These are phyloP conservation scores for Lipomyces yamanashiensis DNA, from an alignment of 805 yeast species.

Conservation along the genomic window DNA sequence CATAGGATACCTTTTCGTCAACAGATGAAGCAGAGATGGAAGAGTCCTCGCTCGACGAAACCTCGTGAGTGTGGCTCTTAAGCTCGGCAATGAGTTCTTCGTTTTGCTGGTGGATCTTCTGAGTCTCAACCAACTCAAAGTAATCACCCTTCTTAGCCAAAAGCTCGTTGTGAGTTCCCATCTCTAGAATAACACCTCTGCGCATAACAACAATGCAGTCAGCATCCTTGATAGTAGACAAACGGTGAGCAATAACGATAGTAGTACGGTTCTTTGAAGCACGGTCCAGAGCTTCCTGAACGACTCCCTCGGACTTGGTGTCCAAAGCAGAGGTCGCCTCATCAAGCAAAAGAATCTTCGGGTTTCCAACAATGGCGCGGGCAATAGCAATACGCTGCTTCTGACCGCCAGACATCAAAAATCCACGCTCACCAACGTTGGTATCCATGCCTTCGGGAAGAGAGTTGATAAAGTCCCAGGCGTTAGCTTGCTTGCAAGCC, in stretches of 20 bases:
- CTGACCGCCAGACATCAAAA: conserved; percentile 70
- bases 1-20: conserved; percentile 24
- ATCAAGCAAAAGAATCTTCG: conserved; percentile 60
- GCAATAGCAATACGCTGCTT: conserved; percentile 70
- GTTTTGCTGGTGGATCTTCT: conserved; percentile 36
- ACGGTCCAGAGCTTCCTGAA: conserved; percentile 55
- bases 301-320: conserved; percentile 63
- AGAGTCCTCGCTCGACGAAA: conserved; percentile 7
- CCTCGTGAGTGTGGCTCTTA: conserved; percentile 18
- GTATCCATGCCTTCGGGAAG: conserved; percentile 60
- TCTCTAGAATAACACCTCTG: conserved; percentile 53
- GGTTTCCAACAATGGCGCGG: conserved; percentile 60
- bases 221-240: conserved; percentile 57
- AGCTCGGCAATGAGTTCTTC: conserved; percentile 32
- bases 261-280: conserved; percentile 49
- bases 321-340: conserved; percentile 74
- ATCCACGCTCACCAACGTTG: conserved; percentile 59
- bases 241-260: conserved; percentile 57
- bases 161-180: conserved; percentile 46
- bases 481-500: conserved; percentile 60
- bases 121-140: conserved; percentile 42
- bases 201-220: conserved; percentile 53
- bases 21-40: background rate
- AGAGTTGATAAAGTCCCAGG: conserved; percentile 53
- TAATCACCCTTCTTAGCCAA: conserved; percentile 39